Evolutionary conservation across 768 basidiomycete species (phyloP).

Genomic region (Tylopilus rubrobrunneus): DNA sequence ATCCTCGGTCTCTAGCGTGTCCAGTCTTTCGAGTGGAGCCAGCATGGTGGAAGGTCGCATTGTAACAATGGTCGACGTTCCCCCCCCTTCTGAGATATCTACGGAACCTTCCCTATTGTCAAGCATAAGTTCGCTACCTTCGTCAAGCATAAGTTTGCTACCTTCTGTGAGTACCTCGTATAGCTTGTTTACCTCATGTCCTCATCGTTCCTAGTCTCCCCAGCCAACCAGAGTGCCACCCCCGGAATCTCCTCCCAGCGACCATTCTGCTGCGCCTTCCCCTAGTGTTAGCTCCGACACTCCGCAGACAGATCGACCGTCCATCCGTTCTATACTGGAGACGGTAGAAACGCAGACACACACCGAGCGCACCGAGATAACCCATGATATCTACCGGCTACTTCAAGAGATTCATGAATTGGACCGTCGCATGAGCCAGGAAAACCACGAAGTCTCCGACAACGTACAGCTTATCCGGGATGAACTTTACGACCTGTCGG

Average conservation of each 20-base stretch:
- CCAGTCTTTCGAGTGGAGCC: constrained; percentile 41
- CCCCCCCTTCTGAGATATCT: constrained; percentile 34
- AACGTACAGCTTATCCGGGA: constrained; percentile 69
- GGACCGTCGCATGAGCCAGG: constrained; percentile 57
- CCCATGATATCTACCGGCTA: constrained; percentile 49
- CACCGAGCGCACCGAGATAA: constrained; percentile 39
- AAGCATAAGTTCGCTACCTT: constrained; percentile 25
- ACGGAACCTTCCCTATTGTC: constrained; percentile 60
- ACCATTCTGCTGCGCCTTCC: constrained; percentile 39
- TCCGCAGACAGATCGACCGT: constrained; percentile 45
- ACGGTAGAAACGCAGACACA: constrained; percentile 40
- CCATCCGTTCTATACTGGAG: constrained; percentile 42
- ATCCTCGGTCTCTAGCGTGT: constrained; percentile 37
- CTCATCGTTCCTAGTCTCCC: constrained; percentile 22
- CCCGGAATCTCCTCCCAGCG: constrained; percentile 8
- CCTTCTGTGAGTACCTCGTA: constrained; percentile 35
- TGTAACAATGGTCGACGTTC: constrained; percentile 15
- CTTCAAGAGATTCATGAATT: constrained; percentile 59
- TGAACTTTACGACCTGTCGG: constrained; percentile 61
- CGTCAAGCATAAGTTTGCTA: constrained; percentile 31
- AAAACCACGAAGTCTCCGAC: constrained; percentile 59
- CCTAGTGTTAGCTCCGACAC: constrained; percentile 49
- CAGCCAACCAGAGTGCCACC: constrained; percentile 31
- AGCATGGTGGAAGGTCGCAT: constrained; percentile 33
- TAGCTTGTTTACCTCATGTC: not conserved